phyloP scores from a whole-genome alignment of 1,284 basidiomycete genomes.

The Phlebopus sp. region DNA sequence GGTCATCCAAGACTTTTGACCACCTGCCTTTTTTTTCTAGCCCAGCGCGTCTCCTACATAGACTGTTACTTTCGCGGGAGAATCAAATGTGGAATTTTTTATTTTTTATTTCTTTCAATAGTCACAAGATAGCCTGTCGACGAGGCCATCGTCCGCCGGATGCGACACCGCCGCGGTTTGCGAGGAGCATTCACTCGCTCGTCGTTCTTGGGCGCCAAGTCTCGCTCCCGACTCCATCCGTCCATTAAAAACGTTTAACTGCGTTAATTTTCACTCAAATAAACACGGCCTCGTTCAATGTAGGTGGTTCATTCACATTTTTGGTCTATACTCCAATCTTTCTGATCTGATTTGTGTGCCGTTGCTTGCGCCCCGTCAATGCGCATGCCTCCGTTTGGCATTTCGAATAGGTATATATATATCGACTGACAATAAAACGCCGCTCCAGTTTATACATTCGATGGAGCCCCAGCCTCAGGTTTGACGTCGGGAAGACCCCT shows the following conservation, averaged over 20 bases:
- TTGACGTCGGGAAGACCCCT: constrained; percentile 12
- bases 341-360: too few species aligned
- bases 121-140: neutral
- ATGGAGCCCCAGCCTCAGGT: constrained; percentile 7
- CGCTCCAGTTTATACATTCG: too few species aligned
- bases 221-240: constrained; percentile 22
- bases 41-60: neutral
- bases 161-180: constrained; percentile 6
- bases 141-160: neutral
- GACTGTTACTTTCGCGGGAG: constrained; percentile 2
- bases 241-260: constrained; percentile 33
- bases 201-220: constrained; percentile 4
- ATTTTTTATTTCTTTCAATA: neutral
- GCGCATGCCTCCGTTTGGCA: too few species aligned
- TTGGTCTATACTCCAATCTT: neutral
- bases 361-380: too few species aligned
- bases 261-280: constrained; percentile 33
- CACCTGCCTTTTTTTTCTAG: neutral
- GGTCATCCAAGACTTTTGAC: neutral
- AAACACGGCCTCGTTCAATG: constrained; percentile 9
- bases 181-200: neutral
- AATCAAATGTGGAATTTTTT: constrained; percentile 3
- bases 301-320: too few species aligned
- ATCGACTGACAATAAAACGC: too few species aligned
- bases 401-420: too few species aligned